Conservation (phyloP, 2,329 filamentous ascomycete species). For the Diaporthe nobilis region DNA sequence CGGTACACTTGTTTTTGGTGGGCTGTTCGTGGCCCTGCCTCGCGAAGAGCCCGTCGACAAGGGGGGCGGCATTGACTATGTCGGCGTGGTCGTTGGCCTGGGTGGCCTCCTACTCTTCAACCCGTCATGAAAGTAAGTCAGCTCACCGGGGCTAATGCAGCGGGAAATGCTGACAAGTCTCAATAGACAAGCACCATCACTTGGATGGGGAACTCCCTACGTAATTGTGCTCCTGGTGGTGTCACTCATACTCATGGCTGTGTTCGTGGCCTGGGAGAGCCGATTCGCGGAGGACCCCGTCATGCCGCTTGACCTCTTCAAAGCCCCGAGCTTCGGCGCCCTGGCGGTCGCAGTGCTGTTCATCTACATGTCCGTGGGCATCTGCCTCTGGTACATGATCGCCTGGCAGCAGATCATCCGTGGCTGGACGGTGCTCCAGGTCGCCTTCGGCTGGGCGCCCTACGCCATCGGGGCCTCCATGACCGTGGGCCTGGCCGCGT, state of each 20-base stretch:
- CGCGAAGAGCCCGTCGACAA: neutral
- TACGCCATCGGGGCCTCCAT: constrained; percentile 2
- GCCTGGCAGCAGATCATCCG: constrained; percentile 8
- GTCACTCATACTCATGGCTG: neutral
- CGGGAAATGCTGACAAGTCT: neutral
- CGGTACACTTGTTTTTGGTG: neutral
- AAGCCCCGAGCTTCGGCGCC: neutral
- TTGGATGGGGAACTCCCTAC: neutral
- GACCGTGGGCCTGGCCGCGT: neutral
- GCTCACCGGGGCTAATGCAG: neutral
- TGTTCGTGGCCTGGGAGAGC: neutral
- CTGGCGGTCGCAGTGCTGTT: neutral
- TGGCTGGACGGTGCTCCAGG: neutral
- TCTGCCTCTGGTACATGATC: constrained; percentile 2
- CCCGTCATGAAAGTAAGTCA: neutral
- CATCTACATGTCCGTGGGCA: neutral
- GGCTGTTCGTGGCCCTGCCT: neutral
- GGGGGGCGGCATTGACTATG: neutral
- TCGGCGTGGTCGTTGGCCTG: neutral
- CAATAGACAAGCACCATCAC: neutral
- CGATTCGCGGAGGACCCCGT: neutral
- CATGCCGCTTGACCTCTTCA: neutral
- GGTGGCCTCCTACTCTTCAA: neutral
- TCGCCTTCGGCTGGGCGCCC: neutral
- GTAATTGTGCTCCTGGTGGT: neutral